phyloP scores from a whole-genome alignment of 1,284 basidiomycete genomes.

The Porogramme epimiltina region DNA sequence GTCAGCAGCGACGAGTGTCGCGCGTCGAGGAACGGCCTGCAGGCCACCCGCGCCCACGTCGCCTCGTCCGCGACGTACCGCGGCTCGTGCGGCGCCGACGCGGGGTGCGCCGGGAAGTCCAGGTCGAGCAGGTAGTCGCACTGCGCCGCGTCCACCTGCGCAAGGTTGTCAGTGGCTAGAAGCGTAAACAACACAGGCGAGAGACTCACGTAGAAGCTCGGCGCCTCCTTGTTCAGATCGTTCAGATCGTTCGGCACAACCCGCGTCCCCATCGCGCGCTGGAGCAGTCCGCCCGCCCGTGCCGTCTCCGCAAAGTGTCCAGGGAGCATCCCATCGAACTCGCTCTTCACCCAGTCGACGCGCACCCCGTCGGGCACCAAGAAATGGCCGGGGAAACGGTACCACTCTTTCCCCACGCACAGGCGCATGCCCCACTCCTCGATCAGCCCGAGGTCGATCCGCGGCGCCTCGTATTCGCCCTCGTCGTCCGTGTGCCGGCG shows the following conservation, averaged over 20 bases:
- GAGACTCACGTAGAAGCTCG: constrained; percentile 76
- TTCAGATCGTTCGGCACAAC: constrained; percentile 75
- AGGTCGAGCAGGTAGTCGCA: constrained; percentile 91
- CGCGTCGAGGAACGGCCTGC: constrained; percentile 82
- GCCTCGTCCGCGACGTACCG: constrained; percentile 66
- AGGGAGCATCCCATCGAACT: constrained; percentile 89
- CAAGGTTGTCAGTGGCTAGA: too few relatives aligned
- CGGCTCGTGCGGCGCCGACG: constrained; percentile 66
- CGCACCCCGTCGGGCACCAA: constrained; percentile 83
- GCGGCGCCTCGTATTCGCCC: constrained; percentile 50
- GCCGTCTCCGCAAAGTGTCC: constrained; percentile 64
- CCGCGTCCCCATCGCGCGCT: constrained; percentile 63
- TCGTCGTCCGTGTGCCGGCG: neutral
- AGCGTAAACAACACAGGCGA: neutral
- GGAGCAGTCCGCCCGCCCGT: constrained; percentile 50
- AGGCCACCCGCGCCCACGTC: constrained; percentile 78
- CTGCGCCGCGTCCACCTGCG: constrained; percentile 66
- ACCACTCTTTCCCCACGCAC: constrained; percentile 95
- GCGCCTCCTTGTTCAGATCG: constrained; percentile 84
- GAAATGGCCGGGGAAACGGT: constrained; percentile 92
- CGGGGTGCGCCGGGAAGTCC: constrained; percentile 73
- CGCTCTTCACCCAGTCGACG: constrained; percentile 88
- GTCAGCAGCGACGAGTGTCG: constrained; percentile 72
- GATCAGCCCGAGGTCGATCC: constrained; percentile 73
- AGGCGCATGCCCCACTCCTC: constrained; percentile 75